Percentiles rank a stretch among this genome's conserved stretches.
Conservation (phyloP, 345 rosid genomes). For the Lenwebbia sp. region DNA sequence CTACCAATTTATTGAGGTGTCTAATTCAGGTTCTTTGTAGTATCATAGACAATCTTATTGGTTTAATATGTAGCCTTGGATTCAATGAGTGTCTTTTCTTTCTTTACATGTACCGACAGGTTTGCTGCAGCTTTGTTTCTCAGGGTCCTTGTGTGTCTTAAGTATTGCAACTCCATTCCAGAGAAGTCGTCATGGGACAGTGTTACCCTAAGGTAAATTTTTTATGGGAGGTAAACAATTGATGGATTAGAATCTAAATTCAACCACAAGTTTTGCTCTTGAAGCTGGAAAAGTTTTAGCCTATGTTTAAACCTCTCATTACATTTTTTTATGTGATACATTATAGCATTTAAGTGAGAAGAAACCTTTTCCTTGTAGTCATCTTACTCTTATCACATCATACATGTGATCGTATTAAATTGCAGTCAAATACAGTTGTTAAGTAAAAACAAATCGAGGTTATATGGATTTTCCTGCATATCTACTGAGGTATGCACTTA, state of each 20-base stretch:
- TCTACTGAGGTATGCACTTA: background rate
- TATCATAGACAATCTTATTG: background rate
- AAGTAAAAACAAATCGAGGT: background rate
- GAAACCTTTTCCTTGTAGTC: background rate
- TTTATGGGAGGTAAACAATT: background rate
- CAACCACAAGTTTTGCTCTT: background rate
- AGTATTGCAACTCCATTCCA: background rate
- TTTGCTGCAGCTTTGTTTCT: background rate
- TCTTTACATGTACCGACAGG: background rate
- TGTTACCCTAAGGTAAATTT: slow-evolving; percentile 1
- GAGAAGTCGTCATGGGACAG: background rate
- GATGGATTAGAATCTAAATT: background rate
- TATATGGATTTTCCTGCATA: background rate
- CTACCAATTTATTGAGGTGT: background rate
- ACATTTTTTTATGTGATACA: background rate
- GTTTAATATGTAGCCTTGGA: background rate
- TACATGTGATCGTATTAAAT: background rate
- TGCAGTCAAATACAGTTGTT: background rate
- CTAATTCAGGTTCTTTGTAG: background rate
- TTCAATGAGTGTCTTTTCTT: background rate
- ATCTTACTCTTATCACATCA: background rate
- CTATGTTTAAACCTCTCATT: background rate
- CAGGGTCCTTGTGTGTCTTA: background rate
- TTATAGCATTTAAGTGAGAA: background rate
- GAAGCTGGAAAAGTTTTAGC: background rate